phyloP scores from a whole-genome alignment of 441 rosid genomes.

The Croton laevigatus region DNA sequence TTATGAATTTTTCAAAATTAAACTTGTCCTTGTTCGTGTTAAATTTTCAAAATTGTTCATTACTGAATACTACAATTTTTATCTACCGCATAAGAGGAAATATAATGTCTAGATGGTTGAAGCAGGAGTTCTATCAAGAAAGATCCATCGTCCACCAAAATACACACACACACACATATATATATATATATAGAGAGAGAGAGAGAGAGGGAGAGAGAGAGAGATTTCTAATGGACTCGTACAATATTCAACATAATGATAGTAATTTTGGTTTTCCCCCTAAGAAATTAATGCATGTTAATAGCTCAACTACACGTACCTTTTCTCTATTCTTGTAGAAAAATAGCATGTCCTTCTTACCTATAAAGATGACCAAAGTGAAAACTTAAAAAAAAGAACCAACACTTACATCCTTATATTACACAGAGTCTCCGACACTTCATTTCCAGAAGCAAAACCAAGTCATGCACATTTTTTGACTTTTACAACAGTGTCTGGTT shows the following conservation, averaged over 20 bases:
- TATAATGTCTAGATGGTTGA: neutral
- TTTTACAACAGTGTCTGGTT: conserved; percentile 11
- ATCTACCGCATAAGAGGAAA: too few species aligned
- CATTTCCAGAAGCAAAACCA: conserved; percentile 3
- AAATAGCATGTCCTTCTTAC: neutral
- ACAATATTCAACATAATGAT: neutral
- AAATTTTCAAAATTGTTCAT: too few species aligned
- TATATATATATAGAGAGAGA: too few species aligned
- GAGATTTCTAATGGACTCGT: neutral
- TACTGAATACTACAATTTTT: too few species aligned
- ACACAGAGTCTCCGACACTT: neutral
- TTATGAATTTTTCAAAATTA: too few species aligned
- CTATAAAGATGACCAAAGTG: neutral
- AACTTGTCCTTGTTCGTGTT: too few species aligned
- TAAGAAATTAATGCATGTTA: neutral
- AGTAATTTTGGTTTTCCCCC: neutral
- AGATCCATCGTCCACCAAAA: neutral
- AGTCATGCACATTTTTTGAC: conserved; percentile 26
- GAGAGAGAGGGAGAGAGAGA: too few species aligned
- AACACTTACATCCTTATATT: neutral
- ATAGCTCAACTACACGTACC: neutral
- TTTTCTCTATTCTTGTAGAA: neutral
- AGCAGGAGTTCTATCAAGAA: neutral
- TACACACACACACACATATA: too few species aligned
- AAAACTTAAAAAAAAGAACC: neutral